Evolutionary conservation across 805 yeast species (phyloP).

Genomic region (Jamesozyma rosinii): DNA sequence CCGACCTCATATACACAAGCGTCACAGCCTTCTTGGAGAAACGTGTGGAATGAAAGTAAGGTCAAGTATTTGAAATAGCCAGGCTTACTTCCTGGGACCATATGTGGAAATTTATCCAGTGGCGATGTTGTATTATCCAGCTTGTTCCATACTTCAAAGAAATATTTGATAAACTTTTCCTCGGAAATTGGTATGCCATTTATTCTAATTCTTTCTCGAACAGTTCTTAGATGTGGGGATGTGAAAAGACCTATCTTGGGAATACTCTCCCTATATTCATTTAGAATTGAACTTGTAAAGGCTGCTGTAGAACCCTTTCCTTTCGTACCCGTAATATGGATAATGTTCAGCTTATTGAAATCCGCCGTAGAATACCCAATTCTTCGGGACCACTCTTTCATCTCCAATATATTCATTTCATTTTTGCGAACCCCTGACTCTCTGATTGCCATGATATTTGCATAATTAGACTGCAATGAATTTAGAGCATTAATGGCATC

Average conservation of each 20-base stretch:
- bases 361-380: conserved; percentile 59
- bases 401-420: conserved; percentile 70
- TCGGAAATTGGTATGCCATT: conserved; percentile 80
- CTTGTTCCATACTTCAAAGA: conserved; percentile 89
- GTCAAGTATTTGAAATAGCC: conserved; percentile 90
- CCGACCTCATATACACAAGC: conserved; percentile 96
- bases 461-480: conserved; percentile 82
- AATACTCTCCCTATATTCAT: conserved; percentile 42
- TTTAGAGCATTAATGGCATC: conserved; percentile 85
- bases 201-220: conserved; percentile 82
- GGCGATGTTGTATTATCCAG: conserved; percentile 52
- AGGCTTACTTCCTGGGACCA: conserved; percentile 69
- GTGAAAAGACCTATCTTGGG: conserved; percentile 83
- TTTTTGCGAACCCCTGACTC: conserved; percentile 58
- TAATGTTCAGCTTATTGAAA: conserved; percentile 62
- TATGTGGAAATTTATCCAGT: conserved; percentile 53
- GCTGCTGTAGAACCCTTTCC: conserved; percentile 99
- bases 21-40: conserved; percentile 79
- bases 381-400: conserved; percentile 69
- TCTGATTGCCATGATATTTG: conserved; percentile 75
- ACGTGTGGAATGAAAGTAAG: conserved; percentile 80
- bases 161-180: conserved; percentile 72
- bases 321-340: conserved; percentile 95
- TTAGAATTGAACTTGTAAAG: conserved; percentile 71
- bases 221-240: conserved; percentile 90